Conservation (phyloP, 495 filamentous ascomycete genomes). For the Talaromyces stipitatus region DNA sequence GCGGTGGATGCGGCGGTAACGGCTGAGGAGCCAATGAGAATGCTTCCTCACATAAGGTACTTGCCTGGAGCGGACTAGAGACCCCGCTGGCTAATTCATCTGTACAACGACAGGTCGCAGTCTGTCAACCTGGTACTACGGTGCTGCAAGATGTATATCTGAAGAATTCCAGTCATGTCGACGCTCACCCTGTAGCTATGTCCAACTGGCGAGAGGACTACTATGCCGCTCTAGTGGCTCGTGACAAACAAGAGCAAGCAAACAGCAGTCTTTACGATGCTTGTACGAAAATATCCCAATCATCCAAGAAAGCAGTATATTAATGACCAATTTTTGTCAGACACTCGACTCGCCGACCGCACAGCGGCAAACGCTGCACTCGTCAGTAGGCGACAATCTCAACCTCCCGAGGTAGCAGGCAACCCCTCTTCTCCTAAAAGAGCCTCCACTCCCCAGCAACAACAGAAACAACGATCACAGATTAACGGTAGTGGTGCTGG, state of each 20-base stretch:
- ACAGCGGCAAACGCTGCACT: constrained; percentile 27
- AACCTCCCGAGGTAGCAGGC: constrained; percentile 20
- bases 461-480: constrained; percentile 17
- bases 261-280: constrained; percentile 48
- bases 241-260: constrained; percentile 52
- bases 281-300: constrained; percentile 33
- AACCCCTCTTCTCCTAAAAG: constrained; percentile 6
- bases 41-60: background rate
- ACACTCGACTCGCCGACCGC: constrained; percentile 63
- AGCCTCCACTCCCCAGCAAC: constrained; percentile 6
- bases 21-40: background rate
- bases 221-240: constrained; percentile 41
- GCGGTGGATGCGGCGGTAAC: constrained; percentile 6
- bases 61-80: background rate
- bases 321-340: constrained; percentile 26
- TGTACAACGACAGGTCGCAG: background rate
- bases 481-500: background rate
- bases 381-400: constrained; percentile 21
- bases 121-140: background rate
- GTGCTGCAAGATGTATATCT: background rate
- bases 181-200: constrained; percentile 17
- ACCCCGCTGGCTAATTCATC: background rate
- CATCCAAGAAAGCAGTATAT: background rate
- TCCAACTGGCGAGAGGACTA: constrained; percentile 54
- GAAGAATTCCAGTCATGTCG: background rate